These are phyloP conservation scores for Deuterostichococcus epilithicus DNA, from an alignment of 139 green algal genomes.

Conservation along the genomic window DNA sequence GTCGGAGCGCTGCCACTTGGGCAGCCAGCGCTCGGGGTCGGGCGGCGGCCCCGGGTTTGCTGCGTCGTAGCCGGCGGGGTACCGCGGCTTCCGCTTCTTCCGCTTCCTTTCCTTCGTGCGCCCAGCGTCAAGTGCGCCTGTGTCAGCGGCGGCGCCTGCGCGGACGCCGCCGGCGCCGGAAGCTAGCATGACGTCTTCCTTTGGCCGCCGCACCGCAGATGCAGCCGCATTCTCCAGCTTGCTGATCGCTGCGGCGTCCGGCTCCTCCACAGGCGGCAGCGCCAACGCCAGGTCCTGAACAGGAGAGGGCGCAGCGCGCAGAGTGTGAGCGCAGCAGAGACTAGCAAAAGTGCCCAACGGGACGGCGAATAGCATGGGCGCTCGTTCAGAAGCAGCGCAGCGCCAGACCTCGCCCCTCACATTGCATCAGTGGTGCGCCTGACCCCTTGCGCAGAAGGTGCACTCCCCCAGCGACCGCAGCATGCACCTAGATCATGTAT, in stretches of 20 bases:
- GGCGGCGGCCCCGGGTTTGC: constrained; percentile 72
- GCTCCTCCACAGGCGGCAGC: constrained; percentile 2
- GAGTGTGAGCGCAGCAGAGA: too few relatives aligned
- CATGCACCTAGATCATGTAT: too few relatives aligned
- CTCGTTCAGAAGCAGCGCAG: too few relatives aligned
- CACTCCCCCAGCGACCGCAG: too few relatives aligned
- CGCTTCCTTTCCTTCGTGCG: constrained; percentile 18
- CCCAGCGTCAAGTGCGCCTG: neutral
- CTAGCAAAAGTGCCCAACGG: too few relatives aligned
- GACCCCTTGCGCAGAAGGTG: too few relatives aligned
- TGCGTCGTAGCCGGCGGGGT: constrained; percentile 86
- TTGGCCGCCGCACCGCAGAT: neutral
- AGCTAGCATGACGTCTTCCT: neutral
- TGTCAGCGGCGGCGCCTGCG: neutral
- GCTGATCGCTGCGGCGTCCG: constrained; percentile 37
- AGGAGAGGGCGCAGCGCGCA: neutral
- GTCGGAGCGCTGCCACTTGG: constrained; percentile 86
- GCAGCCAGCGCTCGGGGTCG: constrained; percentile 94
- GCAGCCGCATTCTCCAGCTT: constrained; percentile 42
- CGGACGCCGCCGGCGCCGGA: neutral
- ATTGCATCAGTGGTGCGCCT: too few relatives aligned
- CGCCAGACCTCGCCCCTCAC: too few relatives aligned
- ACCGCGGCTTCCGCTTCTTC: constrained; percentile 54
- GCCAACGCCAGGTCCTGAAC: neutral
- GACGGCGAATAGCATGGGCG: too few relatives aligned